These are phyloP conservation scores for Ascochyta pisi DNA, from an alignment of 2,329 filamentous ascomycete species.

Conservation along the genomic window DNA sequence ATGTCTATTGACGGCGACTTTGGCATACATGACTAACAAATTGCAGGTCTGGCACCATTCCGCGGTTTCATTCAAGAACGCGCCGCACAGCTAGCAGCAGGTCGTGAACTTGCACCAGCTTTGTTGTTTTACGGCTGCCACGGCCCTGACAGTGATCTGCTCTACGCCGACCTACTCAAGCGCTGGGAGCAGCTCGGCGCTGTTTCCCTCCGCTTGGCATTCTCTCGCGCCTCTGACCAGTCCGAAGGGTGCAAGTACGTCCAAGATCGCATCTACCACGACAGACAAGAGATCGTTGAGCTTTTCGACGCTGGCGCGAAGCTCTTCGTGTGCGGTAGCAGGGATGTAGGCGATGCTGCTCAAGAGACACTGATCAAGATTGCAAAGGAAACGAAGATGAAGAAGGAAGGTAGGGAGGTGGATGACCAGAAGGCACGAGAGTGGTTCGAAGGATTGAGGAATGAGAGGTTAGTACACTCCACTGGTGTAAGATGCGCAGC, in stretches of 20 bases:
- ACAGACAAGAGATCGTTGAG: constrained; percentile 54
- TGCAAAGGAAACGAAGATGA: constrained; percentile 51
- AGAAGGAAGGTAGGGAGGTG: constrained; percentile 44
- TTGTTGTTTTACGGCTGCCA: constrained; percentile 72
- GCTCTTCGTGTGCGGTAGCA: constrained; percentile 70
- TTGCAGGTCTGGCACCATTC: constrained; percentile 53
- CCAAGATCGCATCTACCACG: constrained; percentile 59
- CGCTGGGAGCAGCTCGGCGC: constrained; percentile 67
- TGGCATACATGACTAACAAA: not conserved
- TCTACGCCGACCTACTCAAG: constrained; percentile 66
- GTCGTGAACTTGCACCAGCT: constrained; percentile 63
- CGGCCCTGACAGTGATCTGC: constrained; percentile 60
- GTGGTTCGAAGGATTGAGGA: constrained; percentile 56
- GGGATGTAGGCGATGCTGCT: constrained; percentile 55
- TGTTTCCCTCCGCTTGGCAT: constrained; percentile 68
- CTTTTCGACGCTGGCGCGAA: constrained; percentile 60
- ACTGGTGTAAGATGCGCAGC: no score
- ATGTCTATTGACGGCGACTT: not conserved
- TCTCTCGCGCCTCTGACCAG: constrained; percentile 53
- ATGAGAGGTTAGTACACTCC: constrained; percentile 42
- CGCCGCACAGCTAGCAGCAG: constrained; percentile 53
- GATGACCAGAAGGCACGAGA: constrained; percentile 52
- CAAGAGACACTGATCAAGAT: constrained; percentile 53
- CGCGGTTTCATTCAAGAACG: constrained; percentile 53
- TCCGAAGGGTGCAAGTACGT: constrained; percentile 61